Evolutionary conservation across 768 basidiomycete species (phyloP), one percentile per base, ranked within the genome.

Genomic region (Ramaria sp.): DNA sequence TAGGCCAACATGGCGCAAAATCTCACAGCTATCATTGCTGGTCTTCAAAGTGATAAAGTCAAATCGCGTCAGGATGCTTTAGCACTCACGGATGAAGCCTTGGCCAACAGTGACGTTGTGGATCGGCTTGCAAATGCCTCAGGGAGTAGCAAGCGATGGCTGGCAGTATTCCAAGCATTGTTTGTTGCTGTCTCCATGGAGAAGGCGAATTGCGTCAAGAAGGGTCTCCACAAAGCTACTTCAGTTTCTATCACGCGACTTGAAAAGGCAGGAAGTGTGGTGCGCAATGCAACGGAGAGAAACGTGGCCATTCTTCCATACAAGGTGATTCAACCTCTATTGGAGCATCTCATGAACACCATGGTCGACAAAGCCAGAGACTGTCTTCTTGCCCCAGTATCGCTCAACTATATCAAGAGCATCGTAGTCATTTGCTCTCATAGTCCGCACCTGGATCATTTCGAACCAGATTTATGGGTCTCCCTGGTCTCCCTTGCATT

Each of bases 341-440:
- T 88, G 53, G 74, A 74, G 9, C 87, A 93, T 65, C 71, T 96
- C 45, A 70, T 73, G 12, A 77, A 80, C 58, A 77, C 76, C 50
- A 75, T 92, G 51, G 71, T 81, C 4, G 64, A 80, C 63, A 71
- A 74, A 20, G 73, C 75, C 38, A 20, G 47, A 38, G 53, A 46
- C 41, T 65, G 73, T 37, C 70, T 96, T 13, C 75, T 84, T 59
- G 64, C 72, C 3, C 81, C 83, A 0, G 75, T 91, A 3, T 83
- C 88, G 11, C 69, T 89, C 60, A 82, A 94, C 67, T 94, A 91
- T 67, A 74, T 86, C 56, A 94, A 94, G 66, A 77, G 86, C 0
- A 72, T 96, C 50, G 79, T 79, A 55, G 73, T 71, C 58, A 65
- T 97, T 9, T 71, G 90, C 52, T 72, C 72, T 57, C 85, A 82